Evolutionary conservation across 148 eudicot species (phyloP).

Genomic region (Cornus controversa): DNA sequence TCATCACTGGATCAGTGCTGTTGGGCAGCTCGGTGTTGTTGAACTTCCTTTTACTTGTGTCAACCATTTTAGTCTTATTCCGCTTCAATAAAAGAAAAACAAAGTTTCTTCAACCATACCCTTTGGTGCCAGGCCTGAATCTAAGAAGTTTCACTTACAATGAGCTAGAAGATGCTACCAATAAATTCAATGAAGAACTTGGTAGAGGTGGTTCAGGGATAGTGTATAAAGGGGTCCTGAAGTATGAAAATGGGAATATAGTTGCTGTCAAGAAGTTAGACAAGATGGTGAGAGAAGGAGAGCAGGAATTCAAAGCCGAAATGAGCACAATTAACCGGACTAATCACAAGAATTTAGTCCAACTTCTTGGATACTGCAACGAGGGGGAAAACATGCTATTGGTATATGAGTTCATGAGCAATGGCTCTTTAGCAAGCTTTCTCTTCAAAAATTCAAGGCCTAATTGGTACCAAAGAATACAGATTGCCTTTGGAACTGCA

Average conservation of each 20-base stretch:
- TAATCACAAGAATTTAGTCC: no score
- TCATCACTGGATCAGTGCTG: background rate
- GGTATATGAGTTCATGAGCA: background rate
- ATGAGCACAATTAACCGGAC: no score
- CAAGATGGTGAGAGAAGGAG: background rate
- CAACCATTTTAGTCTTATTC: background rate
- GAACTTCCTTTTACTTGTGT: background rate
- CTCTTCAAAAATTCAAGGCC: background rate
- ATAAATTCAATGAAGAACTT: conserved; percentile 11
- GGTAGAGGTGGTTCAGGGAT: conserved; percentile 1
- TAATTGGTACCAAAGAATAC: background rate
- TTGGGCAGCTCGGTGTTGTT: background rate
- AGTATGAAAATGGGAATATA: background rate
- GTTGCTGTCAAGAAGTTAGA: background rate
- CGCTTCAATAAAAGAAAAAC: background rate
- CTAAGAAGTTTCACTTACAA: no score
- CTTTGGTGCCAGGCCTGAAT: no score
- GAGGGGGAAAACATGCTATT: background rate
- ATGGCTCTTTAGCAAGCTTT: background rate
- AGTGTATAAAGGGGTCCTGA: no score
- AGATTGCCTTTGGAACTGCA: background rate
- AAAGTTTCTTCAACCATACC: background rate
- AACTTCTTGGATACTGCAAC: background rate
- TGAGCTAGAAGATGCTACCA: no score
- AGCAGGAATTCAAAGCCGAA: no score